phyloP scores from a whole-genome alignment of 352 stramenopile species.

The Pythium aquatile region DNA sequence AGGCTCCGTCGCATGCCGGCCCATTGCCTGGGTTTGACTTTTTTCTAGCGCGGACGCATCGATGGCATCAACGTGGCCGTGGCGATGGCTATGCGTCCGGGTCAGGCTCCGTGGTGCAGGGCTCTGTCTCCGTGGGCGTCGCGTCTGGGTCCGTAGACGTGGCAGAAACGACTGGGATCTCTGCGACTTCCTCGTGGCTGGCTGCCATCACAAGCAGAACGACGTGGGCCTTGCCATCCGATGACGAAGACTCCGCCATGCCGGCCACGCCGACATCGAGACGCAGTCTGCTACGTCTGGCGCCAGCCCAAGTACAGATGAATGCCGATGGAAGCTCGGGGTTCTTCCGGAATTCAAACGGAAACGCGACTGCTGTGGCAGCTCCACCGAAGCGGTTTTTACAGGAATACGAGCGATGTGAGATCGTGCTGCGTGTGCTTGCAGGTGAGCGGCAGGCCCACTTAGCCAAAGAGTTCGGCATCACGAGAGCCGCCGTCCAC shows the following conservation, averaged over 20 bases:
- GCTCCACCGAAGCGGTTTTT: neutral
- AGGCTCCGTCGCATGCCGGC: neutral
- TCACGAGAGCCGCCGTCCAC: slow-evolving; percentile 53
- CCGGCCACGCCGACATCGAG: neutral
- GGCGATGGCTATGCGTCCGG: too few species aligned
- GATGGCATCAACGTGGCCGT: neutral
- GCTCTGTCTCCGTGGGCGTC: neutral
- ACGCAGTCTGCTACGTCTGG: slow-evolving; percentile 11
- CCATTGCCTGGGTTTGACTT: neutral
- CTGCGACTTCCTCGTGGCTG: neutral
- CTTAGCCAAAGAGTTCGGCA: slow-evolving; percentile 58
- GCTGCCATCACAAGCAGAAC: neutral
- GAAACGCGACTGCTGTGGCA: neutral
- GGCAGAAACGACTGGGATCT: neutral
- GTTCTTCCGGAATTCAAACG: neutral
- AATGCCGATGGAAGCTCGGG: slow-evolving; percentile 2
- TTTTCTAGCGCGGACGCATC: neutral
- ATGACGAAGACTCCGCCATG: neutral
- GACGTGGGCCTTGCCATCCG: neutral
- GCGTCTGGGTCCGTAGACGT: neutral
- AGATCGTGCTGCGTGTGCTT: slow-evolving; percentile 58
- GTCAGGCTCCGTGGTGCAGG: neutral
- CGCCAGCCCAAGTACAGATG: slow-evolving; percentile 7
- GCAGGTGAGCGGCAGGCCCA: slow-evolving; percentile 56
- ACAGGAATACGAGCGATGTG: slow-evolving; percentile 34